These are phyloP conservation scores for Talaromyces ruber DNA, from an alignment of 495 filamentous ascomycete genomes.

Conservation along the genomic window DNA sequence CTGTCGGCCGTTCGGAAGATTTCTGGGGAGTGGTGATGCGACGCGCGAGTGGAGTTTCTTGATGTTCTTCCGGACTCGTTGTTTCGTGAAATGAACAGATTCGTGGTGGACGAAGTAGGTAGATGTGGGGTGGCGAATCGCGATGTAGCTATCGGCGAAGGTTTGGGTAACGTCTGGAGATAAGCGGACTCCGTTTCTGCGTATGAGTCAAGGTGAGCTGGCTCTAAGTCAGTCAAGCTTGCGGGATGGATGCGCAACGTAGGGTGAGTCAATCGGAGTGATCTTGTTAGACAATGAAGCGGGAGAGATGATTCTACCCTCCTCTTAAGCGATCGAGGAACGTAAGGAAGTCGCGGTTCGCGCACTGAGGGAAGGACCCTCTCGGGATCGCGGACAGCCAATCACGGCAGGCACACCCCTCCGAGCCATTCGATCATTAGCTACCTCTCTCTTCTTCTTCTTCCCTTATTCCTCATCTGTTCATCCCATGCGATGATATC, in stretches of 20 bases:
- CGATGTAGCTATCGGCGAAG: not conserved
- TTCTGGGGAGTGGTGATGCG: conserved; percentile 15
- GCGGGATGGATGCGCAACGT: not conserved
- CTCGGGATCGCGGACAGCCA: conserved; percentile 15
- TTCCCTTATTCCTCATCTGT: not conserved
- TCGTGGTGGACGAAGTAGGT: not conserved
- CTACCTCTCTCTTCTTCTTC: not conserved
- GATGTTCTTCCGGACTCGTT: not conserved
- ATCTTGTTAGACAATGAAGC: not conserved
- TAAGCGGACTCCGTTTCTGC: not conserved
- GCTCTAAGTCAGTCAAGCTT: not conserved
- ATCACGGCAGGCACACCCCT: conserved; percentile 29
- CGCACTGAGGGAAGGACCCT: not conserved
- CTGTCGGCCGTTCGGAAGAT: conserved; percentile 28
- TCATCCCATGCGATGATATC: not conserved
- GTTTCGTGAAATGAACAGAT: not conserved
- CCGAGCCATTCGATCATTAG: conserved; percentile 31
- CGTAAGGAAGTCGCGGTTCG: not conserved
- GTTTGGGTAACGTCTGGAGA: not conserved
- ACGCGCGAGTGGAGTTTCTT: not conserved
- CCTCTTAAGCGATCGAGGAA: not conserved
- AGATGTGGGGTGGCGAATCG: not conserved
- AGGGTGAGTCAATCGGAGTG: not conserved
- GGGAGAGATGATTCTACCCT: not conserved
- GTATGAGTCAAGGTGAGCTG: not conserved